Percentiles rank a stretch among this genome's conserved stretches.
Conservation (phyloP, 352 stramenopile genomes). For the Phytophthora cryptogea region DNA sequence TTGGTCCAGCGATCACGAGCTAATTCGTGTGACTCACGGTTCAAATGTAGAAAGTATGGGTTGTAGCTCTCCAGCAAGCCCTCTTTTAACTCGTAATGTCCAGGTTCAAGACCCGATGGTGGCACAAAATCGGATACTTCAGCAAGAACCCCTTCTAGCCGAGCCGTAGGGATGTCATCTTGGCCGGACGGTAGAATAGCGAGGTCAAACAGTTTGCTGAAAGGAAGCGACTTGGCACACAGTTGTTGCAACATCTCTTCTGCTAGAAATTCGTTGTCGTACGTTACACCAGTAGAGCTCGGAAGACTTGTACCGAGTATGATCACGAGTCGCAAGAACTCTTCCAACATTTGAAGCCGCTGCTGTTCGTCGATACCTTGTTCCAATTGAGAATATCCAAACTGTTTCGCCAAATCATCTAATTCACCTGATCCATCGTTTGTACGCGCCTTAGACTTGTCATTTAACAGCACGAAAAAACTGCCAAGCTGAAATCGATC, state of each 20-base stretch:
- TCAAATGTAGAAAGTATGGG: conserved; percentile 86
- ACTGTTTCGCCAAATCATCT: conserved; percentile 30
- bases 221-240: conserved; percentile 75
- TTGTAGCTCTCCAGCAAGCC: conserved; percentile 82
- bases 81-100: conserved; percentile 80
- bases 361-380: conserved; percentile 75
- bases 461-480: conserved; percentile 56
- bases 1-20: conserved; percentile 84
- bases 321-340: conserved; percentile 83
- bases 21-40: conserved; percentile 80
- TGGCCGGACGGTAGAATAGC: conserved; percentile 82
- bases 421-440: conserved; percentile 6
- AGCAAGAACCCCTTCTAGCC: conserved; percentile 64
- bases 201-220: conserved; percentile 84
- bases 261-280: conserved; percentile 76
- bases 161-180: conserved; percentile 73
- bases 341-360: conserved; percentile 78
- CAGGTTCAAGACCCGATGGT: conserved; percentile 75
- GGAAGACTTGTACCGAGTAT: conserved; percentile 78
- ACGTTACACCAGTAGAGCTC: conserved; percentile 50
- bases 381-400: conserved; percentile 58
- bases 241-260: conserved; percentile 89
- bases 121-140: conserved; percentile 77
- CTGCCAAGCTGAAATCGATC: conserved; percentile 78
- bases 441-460: conserved; percentile 11